phyloP scores from a whole-genome alignment of 441 rosid genomes.

The Daphne laureola region DNA sequence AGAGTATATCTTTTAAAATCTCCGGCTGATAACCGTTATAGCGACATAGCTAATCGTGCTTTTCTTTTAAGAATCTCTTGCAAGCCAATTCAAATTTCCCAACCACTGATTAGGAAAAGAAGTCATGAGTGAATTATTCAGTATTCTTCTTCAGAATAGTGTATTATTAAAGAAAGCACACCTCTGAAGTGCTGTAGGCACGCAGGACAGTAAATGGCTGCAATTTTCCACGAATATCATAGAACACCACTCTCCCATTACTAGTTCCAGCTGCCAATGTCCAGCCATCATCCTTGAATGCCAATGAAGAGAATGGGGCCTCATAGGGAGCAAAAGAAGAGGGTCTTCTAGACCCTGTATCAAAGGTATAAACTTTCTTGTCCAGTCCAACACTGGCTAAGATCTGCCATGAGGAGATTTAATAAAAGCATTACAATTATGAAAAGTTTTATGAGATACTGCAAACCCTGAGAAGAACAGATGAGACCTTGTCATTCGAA shows the following conservation, averaged over 20 bases:
- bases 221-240: conserved; percentile 89
- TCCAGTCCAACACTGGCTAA: conserved; percentile 95
- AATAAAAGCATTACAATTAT: conserved; percentile 15
- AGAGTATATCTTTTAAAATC: conserved; percentile 9
- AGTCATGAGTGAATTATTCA: too few species aligned
- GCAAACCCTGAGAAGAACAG: conserved; percentile 1
- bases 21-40: conserved; percentile 1
- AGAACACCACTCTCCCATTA: conserved; percentile 83
- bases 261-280: conserved; percentile 91
- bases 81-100: too few species aligned
- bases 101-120: too few species aligned
- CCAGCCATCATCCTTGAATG: conserved; percentile 90
- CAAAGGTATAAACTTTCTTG: conserved; percentile 87
- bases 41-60: background rate
- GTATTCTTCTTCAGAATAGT: background rate
- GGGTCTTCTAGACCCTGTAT: conserved; percentile 75
- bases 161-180: conserved; percentile 20
- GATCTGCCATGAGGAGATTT: conserved; percentile 39
- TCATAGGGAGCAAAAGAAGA: conserved; percentile 72
- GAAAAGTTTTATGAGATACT: conserved; percentile 2
- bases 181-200: conserved; percentile 90
- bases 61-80: background rate
- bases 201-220: conserved; percentile 83
- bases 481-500: conserved; percentile 79
- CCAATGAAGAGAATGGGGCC: conserved; percentile 92